Percentiles rank a stretch among this genome's conserved stretches.
phyloP scores from a whole-genome alignment of 768 basidiomycete species.

The Boletales sp. region DNA sequence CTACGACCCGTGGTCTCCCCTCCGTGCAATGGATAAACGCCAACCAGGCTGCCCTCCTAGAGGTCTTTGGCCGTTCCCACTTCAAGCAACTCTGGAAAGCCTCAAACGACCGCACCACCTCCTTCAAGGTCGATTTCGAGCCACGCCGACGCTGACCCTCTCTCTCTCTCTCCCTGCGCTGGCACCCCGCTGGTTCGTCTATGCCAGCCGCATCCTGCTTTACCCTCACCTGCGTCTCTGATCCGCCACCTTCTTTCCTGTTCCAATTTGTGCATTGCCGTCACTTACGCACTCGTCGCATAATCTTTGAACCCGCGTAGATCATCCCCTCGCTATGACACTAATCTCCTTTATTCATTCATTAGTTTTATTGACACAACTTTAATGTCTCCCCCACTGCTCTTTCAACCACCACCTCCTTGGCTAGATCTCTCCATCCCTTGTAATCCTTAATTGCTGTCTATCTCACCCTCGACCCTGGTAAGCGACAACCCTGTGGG shows the following conservation, averaged over 20 bases:
- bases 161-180: conserved; percentile 15
- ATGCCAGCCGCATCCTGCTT: conserved; percentile 5
- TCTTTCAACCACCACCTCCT: neutral
- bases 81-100: conserved; percentile 71
- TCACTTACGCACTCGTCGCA: conserved; percentile 35
- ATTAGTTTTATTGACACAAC: no score
- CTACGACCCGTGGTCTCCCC: conserved; percentile 75
- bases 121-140: conserved; percentile 72
- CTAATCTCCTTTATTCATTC: conserved; percentile 21
- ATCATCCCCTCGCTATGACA: conserved; percentile 25
- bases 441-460: conserved; percentile 7
- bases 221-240: conserved; percentile 16
- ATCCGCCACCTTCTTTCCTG: conserved; percentile 23
- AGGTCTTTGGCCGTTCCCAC: conserved; percentile 72
- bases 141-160: conserved; percentile 35
- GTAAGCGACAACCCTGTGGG: conserved; percentile 14
- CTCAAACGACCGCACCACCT: conserved; percentile 63
- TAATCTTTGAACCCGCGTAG: conserved; percentile 31
- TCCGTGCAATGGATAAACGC: conserved; percentile 73
- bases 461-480: conserved; percentile 17
- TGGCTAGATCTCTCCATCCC: conserved; percentile 4
- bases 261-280: conserved; percentile 33
- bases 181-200: conserved; percentile 8
- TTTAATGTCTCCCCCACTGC: no score
- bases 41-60: conserved; percentile 62